These are phyloP conservation scores for Colletotrichum tabaci DNA, from an alignment of 2,329 filamentous ascomycete species.

Conservation along the genomic window DNA sequence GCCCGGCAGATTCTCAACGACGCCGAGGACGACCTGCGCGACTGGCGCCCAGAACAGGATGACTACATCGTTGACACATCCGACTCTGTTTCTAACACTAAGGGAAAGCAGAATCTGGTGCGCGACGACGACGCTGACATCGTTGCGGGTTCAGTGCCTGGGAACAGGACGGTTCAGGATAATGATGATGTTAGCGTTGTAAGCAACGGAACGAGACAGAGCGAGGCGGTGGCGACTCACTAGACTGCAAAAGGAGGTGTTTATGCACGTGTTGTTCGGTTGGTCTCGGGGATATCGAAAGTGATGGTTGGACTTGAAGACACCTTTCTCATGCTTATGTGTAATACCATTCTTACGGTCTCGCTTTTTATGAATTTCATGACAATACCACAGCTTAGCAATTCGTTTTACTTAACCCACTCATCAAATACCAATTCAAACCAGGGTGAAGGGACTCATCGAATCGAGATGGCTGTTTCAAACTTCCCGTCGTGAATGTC, in stretches of 20 bases:
- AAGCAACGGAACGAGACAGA: slow-evolving; percentile 27
- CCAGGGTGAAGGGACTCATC: too few relatives aligned
- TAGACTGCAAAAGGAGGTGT: not conserved
- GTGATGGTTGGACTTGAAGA: not conserved
- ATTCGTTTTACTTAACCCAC: too few relatives aligned
- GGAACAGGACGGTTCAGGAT: not conserved
- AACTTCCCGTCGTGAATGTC: not conserved
- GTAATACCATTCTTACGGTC: slow-evolving; percentile 34
- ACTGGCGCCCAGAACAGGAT: slow-evolving; percentile 73
- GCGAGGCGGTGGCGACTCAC: slow-evolving; percentile 15
- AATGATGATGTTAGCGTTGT: slow-evolving; percentile 7
- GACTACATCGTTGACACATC: slow-evolving; percentile 42
- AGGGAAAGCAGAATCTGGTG: slow-evolving; percentile 28
- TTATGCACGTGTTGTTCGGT: not conserved
- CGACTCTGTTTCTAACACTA: slow-evolving; percentile 15
- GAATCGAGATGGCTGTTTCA: not conserved
- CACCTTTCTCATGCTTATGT: not conserved
- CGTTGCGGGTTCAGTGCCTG: slow-evolving; percentile 22
- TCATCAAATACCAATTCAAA: not conserved
- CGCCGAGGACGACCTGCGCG: slow-evolving; percentile 87
- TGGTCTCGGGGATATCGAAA: not conserved
- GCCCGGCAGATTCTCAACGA: slow-evolving; percentile 92
- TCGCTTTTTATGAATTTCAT: slow-evolving; percentile 22
- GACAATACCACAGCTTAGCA: slow-evolving; percentile 3
- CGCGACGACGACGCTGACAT: slow-evolving; percentile 35